These are phyloP conservation scores for Aureobasidium zeae DNA, from an alignment of 2,329 filamentous ascomycete species.

Conservation along the genomic window DNA sequence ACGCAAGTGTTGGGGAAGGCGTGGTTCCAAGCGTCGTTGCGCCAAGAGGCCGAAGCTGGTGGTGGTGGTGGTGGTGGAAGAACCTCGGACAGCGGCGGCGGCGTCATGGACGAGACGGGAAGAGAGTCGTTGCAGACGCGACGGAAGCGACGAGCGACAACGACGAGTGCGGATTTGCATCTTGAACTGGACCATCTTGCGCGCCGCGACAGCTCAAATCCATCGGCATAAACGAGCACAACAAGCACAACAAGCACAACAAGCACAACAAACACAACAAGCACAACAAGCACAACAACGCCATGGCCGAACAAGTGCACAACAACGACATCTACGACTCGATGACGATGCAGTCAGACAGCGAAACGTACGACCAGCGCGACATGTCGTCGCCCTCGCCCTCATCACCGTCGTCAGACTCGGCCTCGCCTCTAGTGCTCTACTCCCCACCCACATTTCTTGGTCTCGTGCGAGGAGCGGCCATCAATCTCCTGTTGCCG, in stretches of 20 bases:
- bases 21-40: no score
- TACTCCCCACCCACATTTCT: conserved; percentile 85
- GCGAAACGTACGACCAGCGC: conserved; percentile 65
- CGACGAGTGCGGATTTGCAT: background rate
- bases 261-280: background rate
- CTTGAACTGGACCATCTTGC: background rate
- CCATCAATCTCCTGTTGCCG: conserved; percentile 89
- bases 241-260: background rate
- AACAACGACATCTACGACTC: conserved; percentile 60
- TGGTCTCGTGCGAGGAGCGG: conserved; percentile 75
- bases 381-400: conserved; percentile 51
- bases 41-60: no score
- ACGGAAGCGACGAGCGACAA: background rate
- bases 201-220: background rate
- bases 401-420: conserved; percentile 51
- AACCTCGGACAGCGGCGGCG: background rate
- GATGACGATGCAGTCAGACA: conserved; percentile 71
- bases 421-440: conserved; percentile 63
- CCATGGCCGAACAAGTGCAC: conserved; percentile 38
- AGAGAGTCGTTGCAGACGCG: background rate
- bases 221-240: background rate
- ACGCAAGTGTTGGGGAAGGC: no score
- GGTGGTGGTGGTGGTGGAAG: no score
- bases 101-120: no score
- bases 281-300: conserved; percentile 33